Conservation (phyloP, 2,329 filamentous ascomycete genomes). For the Scytalidium sp. region DNA sequence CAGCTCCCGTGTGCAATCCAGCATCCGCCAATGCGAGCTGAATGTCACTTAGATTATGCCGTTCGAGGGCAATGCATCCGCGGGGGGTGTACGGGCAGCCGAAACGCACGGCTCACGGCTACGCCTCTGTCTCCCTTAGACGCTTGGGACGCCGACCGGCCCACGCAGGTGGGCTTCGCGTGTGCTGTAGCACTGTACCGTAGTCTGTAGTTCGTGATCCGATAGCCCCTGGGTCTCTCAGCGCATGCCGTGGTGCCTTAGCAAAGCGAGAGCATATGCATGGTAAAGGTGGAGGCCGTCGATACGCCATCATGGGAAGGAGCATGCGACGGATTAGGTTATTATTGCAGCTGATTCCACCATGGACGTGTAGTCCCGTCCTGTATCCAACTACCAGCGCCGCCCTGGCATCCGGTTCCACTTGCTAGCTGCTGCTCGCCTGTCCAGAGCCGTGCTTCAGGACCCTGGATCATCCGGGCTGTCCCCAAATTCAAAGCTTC, state of each 20-base stretch:
- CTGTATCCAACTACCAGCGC: not conserved
- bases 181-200: too few relatives aligned
- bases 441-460: not conserved
- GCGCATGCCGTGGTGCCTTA: not conserved
- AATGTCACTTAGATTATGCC: too few relatives aligned
- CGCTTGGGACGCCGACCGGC: not conserved
- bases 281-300: not conserved
- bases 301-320: not conserved
- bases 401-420: too few relatives aligned
- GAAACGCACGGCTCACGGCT: not conserved
- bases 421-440: not conserved
- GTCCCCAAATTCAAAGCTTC: not conserved
- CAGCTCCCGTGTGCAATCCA: not conserved
- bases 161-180: too few relatives aligned
- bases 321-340: not conserved
- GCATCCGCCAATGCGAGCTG: too few relatives aligned
- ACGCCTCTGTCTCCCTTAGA: not conserved
- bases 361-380: not conserved
- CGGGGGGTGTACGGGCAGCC: too few relatives aligned
- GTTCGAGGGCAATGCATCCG: too few relatives aligned
- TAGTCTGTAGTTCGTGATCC: not conserved
- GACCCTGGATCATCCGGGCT: not conserved
- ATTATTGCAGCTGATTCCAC: not conserved
- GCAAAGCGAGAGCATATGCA: not conserved
- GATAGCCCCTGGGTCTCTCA: not conserved